Percentiles rank a stretch among this genome's conserved stretches.
These are phyloP conservation scores for Gillenia trifoliata DNA, from an alignment of 306 rosid genomes.

Conservation along the genomic window DNA sequence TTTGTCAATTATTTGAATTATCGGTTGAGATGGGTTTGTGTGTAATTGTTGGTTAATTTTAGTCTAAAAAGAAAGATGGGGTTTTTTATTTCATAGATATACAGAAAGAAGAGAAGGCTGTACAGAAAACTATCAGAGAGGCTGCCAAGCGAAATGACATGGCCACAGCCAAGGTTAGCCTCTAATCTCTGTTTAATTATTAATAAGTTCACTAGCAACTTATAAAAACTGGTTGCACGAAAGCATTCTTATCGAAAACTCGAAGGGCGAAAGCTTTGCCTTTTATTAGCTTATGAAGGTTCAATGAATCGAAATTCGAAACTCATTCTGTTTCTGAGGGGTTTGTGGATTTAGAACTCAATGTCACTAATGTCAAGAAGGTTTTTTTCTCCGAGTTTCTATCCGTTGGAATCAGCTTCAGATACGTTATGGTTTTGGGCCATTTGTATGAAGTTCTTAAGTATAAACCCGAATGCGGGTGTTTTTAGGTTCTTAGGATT, in stretches of 20 bases:
- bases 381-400: background rate
- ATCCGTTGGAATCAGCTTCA: background rate
- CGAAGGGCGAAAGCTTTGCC: background rate
- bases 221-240: background rate
- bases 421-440: background rate
- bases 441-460: background rate
- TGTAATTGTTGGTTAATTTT: background rate
- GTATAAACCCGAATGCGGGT: background rate
- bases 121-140: constrained; percentile 75
- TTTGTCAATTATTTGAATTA: background rate
- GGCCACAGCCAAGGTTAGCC: constrained; percentile 80
- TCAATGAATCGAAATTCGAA: background rate
- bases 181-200: background rate
- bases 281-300: background rate
- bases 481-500: background rate
- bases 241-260: background rate
- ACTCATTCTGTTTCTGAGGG: background rate
- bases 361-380: background rate
- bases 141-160: constrained; percentile 95
- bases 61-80: constrained; percentile 1
- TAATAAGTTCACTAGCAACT: background rate
- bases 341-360: background rate
- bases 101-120: constrained; percentile 79
- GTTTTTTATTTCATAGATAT: constrained; percentile 48
- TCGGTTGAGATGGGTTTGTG: constrained; percentile 2